These are phyloP conservation scores for Cryptosporidium parvum DNA, from an alignment of 169 alveolate species.

Conservation along the genomic window DNA sequence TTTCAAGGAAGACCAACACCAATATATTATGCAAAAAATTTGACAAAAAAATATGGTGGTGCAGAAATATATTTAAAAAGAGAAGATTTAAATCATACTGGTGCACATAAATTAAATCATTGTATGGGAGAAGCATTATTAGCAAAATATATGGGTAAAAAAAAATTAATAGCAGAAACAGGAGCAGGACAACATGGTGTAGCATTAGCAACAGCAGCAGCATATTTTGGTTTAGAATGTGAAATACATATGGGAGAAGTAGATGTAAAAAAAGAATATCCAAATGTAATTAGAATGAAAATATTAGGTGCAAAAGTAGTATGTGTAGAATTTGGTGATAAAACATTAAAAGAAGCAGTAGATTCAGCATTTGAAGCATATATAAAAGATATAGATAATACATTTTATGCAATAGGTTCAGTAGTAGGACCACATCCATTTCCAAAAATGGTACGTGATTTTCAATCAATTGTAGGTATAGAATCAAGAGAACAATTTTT, in stretches of 20 bases:
- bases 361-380: slow-evolving; percentile 34
- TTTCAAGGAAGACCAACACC: slow-evolving; percentile 78
- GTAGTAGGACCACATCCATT: no score
- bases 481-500: no score
- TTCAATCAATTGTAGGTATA: no score
- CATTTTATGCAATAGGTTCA: no score
- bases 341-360: slow-evolving; percentile 77
- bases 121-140: slow-evolving; percentile 65
- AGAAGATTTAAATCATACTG: slow-evolving; percentile 78
- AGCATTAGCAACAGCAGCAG: slow-evolving; percentile 73
- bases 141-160: slow-evolving; percentile 77
- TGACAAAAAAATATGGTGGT: slow-evolving; percentile 74
- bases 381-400: not conserved
- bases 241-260: slow-evolving; percentile 77
- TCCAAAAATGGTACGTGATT: no score
- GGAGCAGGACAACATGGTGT: slow-evolving; percentile 82
- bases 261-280: slow-evolving; percentile 76
- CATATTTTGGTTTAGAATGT: slow-evolving; percentile 32
- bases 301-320: slow-evolving; percentile 77
- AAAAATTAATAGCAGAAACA: slow-evolving; percentile 78
- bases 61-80: slow-evolving; percentile 76
- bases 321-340: slow-evolving; percentile 75
- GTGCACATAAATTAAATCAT: slow-evolving; percentile 78
- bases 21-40: slow-evolving; percentile 72
- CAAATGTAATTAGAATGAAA: slow-evolving; percentile 74